A percentile compares a stretch with the other conserved stretches of the same genome.
Conservation (phyloP, 306 rosid genomes). For the Glycyrrhiza uralensis region DNA sequence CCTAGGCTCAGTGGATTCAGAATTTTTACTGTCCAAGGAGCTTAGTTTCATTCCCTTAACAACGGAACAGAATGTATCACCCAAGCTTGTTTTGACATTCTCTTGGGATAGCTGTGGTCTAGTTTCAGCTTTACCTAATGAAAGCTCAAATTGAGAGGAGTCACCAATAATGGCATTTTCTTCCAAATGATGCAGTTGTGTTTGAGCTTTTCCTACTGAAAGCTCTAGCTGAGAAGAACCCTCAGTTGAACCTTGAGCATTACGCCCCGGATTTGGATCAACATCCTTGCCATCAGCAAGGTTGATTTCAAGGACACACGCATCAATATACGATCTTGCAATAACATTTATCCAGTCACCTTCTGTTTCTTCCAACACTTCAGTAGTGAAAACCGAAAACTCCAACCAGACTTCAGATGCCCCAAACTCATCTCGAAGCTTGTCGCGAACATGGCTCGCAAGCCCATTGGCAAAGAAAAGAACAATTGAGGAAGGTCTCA, state of each 20-base stretch:
- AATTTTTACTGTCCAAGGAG: conserved; percentile 18
- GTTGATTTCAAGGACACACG: conserved; percentile 60
- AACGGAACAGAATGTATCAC: conserved; percentile 40
- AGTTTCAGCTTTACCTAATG: conserved; percentile 25
- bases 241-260: conserved; percentile 16
- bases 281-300: conserved; percentile 17
- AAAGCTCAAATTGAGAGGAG: conserved; percentile 15
- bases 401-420: conserved; percentile 53
- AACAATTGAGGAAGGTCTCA: conserved; percentile 70
- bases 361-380: conserved; percentile 49
- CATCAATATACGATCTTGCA: conserved; percentile 50
- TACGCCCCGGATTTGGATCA: conserved; percentile 17
- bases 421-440: conserved; percentile 50
- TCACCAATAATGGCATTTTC: background rate
- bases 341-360: conserved; percentile 65
- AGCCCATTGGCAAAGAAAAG: conserved; percentile 79
- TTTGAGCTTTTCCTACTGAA: conserved; percentile 28
- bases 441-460: conserved; percentile 28
- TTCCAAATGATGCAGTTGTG: conserved; percentile 16
- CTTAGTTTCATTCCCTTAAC: conserved; percentile 42
- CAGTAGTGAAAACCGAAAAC: conserved; percentile 46
- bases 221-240: conserved; percentile 29
- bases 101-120: conserved; percentile 18
- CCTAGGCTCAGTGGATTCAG: conserved; percentile 12
- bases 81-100: conserved; percentile 20